Percentiles rank a stretch among this genome's conserved stretches.
phyloP scores from a whole-genome alignment of 495 filamentous ascomycete genomes.

The Glonium stellatum region DNA sequence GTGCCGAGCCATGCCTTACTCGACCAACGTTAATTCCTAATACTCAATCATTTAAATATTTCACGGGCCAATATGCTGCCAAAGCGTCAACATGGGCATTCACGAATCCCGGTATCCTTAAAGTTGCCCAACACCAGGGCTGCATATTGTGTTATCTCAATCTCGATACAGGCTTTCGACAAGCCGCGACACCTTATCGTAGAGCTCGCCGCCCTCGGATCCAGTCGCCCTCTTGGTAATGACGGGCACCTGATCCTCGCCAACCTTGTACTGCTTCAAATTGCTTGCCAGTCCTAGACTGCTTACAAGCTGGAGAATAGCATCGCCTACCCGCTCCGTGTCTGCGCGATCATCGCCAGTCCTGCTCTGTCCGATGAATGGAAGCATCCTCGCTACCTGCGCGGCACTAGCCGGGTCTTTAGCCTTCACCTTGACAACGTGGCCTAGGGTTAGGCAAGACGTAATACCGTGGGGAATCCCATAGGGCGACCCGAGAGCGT shows the following conservation, averaged over 20 bases:
- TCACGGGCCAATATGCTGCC: no score
- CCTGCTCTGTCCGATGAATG: slow-evolving; percentile 32
- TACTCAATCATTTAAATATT: no score
- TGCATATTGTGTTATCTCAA: background rate
- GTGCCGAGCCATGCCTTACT: no score
- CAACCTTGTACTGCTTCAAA: slow-evolving; percentile 35
- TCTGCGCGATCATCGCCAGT: slow-evolving; percentile 38
- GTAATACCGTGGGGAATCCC: slow-evolving; percentile 47
- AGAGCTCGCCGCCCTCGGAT: slow-evolving; percentile 31
- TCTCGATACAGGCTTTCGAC: slow-evolving; percentile 33
- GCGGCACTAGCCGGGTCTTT: slow-evolving; percentile 35
- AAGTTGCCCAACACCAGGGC: background rate
- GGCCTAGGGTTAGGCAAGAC: slow-evolving; percentile 42
- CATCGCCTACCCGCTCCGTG: slow-evolving; percentile 33
- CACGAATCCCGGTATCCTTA: no score
- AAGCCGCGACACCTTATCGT: slow-evolving; percentile 32
- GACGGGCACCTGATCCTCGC: slow-evolving; percentile 31
- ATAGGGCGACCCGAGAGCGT: slow-evolving; percentile 46
- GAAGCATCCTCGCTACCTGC: slow-evolving; percentile 40
- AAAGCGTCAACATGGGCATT: no score
- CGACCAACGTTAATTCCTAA: no score
- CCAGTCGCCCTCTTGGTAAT: slow-evolving; percentile 35
- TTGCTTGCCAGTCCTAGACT: slow-evolving; percentile 32
- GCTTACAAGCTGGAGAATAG: slow-evolving; percentile 35
- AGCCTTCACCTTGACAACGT: slow-evolving; percentile 43